Evolutionary conservation across 441 rosid species (phyloP), one percentile per base, ranked within the genome.

Genomic region (Adansonia madagascariensis): DNA sequence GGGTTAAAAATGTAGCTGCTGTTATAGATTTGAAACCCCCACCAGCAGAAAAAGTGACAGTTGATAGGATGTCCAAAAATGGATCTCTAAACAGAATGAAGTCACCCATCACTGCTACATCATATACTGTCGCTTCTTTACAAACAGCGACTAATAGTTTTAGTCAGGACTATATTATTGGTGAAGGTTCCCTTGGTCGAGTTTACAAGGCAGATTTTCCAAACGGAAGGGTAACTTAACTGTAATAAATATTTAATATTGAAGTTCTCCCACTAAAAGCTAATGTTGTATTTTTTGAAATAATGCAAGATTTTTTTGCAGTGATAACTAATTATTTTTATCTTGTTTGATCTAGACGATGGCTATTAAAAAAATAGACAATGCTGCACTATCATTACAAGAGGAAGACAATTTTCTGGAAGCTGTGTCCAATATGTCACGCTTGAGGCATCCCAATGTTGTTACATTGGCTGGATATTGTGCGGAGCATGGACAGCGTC

Each of bases 131-230:
- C 52, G 96, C 98, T 10, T 81, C 97, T 78, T 94, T 96, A 20
- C 99, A 96, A 84, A 85, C 87, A 22, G 93, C 95, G 73, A 90
- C 98, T 44, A 92, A 90, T 83, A 96, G 99, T 87, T 94, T 96
- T 74, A 87, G 95, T 80, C 98, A 92, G 85, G 99, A 96, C 81
- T 86, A 79, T 82, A 86, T 96, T 64, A 75, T 96, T 6, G 99
- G 99, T 67, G 99, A 96, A 91, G 99, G 99, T 69, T 96, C 98
- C 73, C 82, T 94, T 22, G 99, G 99, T 66, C 98, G 99, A 71
- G 99, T 96, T 77, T 96, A 96, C 85, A 88, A 74, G 82, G 99
- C 91, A 67, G 98, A 92, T 76, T 91, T 96, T 75, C 83, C 93
- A 20, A 89, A 89, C 43, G 97, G 97, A 80, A 93, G 91, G 97